Evolutionary conservation across 345 rosid genomes (phyloP), one percentile per base, ranked within the genome.

Genomic region (Geranium brycei): DNA sequence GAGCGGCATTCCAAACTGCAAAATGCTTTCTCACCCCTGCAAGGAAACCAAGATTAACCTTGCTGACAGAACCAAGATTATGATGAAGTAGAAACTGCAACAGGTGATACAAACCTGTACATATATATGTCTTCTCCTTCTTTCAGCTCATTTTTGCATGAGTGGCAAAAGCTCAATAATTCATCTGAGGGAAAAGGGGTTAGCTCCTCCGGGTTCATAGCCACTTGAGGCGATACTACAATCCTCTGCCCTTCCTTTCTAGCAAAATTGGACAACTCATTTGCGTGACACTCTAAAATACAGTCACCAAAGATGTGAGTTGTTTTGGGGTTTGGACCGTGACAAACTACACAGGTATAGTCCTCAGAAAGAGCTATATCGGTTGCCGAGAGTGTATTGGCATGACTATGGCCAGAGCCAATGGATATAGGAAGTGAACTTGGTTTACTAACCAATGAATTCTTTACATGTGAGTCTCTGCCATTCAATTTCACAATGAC

Each of bases 341-440:
- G 82, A 64, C 83, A 79, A 64, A 73, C 82, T 64, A 85, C 78
- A 68, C 89, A 85, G 0, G 89, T 85, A 62, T 82, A 85, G 32
- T 85, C 89, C 85, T 85, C 89, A 19, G 89, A 85, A 62, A 75
- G 87, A 31, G 77, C 85, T 68, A 82, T 76, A 60, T 82, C 83
- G 32, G 61, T 71, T 11, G 69, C 78, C 19, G 85, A 71, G 77
- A 83, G 81, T 19, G 83, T 78, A n/a, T 73, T 65, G 35, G 72
- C 74, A 38, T 35, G 56, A 32, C 60, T 71, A 57, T 61, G 69
- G 64, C 64, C 60, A 62, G 78, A 64, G 59, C 72, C 68, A 51
- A 79, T 68, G 62, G 81, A 61, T 32, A 76, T 40, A 18, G 84
- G 83, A 63, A 78, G 77, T 23, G 86, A 79, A 73, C 61, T 71